phyloP scores from a whole-genome alignment of 768 basidiomycete species.

The Myochromella boudieri region DNA sequence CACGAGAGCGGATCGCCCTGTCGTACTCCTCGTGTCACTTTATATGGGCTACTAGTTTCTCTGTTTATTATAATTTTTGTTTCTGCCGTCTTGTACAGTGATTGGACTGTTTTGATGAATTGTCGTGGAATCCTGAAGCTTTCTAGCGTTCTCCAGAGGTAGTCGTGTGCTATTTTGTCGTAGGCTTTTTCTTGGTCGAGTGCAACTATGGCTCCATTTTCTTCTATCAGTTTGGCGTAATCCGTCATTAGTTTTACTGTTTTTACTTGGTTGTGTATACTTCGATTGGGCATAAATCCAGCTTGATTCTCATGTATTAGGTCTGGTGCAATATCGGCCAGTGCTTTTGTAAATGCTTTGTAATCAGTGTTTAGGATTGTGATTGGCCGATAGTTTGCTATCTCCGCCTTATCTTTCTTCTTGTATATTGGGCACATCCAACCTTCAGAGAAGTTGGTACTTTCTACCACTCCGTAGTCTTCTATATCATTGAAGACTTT shows the following conservation, averaged over 20 bases:
- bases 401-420: conserved; percentile 30
- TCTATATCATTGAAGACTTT: conserved; percentile 28
- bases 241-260: conserved; percentile 28
- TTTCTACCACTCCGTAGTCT: conserved; percentile 12
- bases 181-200: no score
- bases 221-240: conserved; percentile 27
- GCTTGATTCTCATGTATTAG: conserved; percentile 38
- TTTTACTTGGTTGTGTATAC: no score
- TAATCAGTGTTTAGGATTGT: conserved; percentile 37
- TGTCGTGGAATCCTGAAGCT: not conserved
- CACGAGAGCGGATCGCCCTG: conserved; percentile 13
- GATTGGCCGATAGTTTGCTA: conserved; percentile 37
- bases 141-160: conserved; percentile 23
- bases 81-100: not conserved
- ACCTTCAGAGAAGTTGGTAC: conserved; percentile 25
- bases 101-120: not conserved
- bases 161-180: no score
- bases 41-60: conserved; percentile 4
- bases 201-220: conserved; percentile 25
- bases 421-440: conserved; percentile 44
- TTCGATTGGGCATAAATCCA: conserved; percentile 42
- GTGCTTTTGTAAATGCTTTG: conserved; percentile 29
- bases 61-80: conserved; percentile 4
- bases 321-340: conserved; percentile 16
- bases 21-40: conserved; percentile 9